phyloP scores from a whole-genome alignment of 1,139 yeast genomes.

The Pichia sp. region DNA sequence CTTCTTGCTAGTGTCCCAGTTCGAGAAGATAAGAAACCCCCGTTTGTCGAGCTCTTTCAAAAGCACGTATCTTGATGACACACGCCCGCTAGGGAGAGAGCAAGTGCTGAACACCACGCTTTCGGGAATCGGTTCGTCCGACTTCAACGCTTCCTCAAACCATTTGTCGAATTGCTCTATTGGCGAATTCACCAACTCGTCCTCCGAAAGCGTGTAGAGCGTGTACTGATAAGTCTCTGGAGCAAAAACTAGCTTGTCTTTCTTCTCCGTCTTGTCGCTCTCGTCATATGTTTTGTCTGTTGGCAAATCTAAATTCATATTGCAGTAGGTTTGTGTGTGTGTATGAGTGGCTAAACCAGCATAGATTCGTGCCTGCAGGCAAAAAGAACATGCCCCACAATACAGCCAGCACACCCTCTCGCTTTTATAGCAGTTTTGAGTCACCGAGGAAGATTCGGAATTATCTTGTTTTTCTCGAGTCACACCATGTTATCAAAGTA shows the following conservation, averaged over 20 bases:
- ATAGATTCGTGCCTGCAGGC: no score
- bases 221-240: conserved; percentile 89
- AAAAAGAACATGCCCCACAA: no score
- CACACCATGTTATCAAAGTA: neutral
- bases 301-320: conserved; percentile 17
- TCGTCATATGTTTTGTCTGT: conserved; percentile 11
- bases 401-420: neutral
- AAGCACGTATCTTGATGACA: conserved; percentile 76
- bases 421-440: neutral
- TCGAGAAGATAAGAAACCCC: conserved; percentile 87
- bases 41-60: conserved; percentile 82
- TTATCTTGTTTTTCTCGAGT: neutral
- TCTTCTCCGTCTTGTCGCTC: conserved; percentile 21
- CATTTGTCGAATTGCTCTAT: conserved; percentile 73
- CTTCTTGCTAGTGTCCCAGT: conserved; percentile 86
- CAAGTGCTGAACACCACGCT: conserved; percentile 82
- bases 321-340: neutral
- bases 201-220: conserved; percentile 55
- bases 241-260: conserved; percentile 47
- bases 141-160: conserved; percentile 74
- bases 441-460: neutral
- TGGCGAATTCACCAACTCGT: conserved; percentile 57
- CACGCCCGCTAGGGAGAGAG: conserved; percentile 79
- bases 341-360: neutral
- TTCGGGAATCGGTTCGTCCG: conserved; percentile 66